phyloP scores from a whole-genome alignment of 352 stramenopile genomes.

The Phytophthora meadii region DNA sequence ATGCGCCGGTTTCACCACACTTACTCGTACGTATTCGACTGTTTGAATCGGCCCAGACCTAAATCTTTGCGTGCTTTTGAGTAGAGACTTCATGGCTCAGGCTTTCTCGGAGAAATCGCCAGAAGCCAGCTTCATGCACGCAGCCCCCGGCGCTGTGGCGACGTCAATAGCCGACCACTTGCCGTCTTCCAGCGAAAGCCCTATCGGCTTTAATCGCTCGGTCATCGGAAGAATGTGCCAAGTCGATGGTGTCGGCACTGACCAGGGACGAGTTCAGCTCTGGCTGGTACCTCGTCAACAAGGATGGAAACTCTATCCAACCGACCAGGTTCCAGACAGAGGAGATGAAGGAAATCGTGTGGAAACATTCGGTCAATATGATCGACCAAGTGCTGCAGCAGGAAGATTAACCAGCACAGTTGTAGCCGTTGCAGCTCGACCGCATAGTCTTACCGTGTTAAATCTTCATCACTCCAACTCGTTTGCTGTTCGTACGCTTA shows the following conservation, averaged over 20 bases:
- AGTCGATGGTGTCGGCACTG: slow-evolving; percentile 17
- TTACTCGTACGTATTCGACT: slow-evolving; percentile 23
- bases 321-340: slow-evolving; percentile 30
- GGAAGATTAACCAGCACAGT: neutral
- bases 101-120: slow-evolving; percentile 27
- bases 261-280: slow-evolving; percentile 24
- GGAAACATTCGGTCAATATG: slow-evolving; percentile 22
- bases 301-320: slow-evolving; percentile 12
- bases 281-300: slow-evolving; percentile 21
- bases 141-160: slow-evolving; percentile 8
- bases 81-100: slow-evolving; percentile 27
- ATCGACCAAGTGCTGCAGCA: slow-evolving; percentile 21
- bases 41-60: no score
- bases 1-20: slow-evolving; percentile 24
- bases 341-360: slow-evolving; percentile 32
- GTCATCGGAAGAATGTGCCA: slow-evolving; percentile 18
- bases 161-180: slow-evolving; percentile 14
- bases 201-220: slow-evolving; percentile 8
- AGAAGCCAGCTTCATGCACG: slow-evolving; percentile 26
- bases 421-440: no score
- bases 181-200: slow-evolving; percentile 9
- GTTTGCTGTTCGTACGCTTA: slow-evolving; percentile 24
- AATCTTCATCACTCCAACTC: slow-evolving; percentile 8
- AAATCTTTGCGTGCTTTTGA: neutral
- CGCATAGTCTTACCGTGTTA: slow-evolving; percentile 4